Conservation (phyloP, 257 asterid genomes). For the Hygrophila difformis region DNA sequence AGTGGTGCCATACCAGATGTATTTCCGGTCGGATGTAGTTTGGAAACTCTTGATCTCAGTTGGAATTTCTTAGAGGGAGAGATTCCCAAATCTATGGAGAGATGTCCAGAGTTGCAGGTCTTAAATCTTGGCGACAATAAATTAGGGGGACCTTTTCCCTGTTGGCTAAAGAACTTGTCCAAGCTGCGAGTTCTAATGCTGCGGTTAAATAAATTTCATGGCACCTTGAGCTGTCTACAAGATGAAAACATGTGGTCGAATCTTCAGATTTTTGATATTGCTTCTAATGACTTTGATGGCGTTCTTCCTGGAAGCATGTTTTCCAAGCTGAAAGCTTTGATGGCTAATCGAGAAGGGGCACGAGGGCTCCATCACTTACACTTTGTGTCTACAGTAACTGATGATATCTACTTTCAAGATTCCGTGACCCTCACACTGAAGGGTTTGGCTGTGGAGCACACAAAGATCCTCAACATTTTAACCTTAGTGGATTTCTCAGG, state of each 20-base stretch:
- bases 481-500: too few relatives aligned
- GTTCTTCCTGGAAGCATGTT: too few relatives aligned
- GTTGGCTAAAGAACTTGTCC: slow-evolving; percentile 23
- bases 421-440: too few relatives aligned
- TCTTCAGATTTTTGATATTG: neutral
- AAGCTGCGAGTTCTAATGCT: slow-evolving; percentile 21
- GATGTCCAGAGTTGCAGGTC: slow-evolving; percentile 31
- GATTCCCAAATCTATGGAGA: slow-evolving; percentile 35
- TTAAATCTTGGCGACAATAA: slow-evolving; percentile 35
- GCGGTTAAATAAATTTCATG: slow-evolving; percentile 27
- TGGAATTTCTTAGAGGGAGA: slow-evolving; percentile 28
- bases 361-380: too few relatives aligned
- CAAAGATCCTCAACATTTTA: too few relatives aligned
- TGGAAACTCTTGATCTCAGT: slow-evolving; percentile 43
- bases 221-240: slow-evolving; percentile 22
- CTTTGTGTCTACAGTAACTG: too few relatives aligned
- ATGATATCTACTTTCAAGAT: too few relatives aligned
- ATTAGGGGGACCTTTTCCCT: slow-evolving; percentile 35
- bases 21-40: slow-evolving; percentile 22
- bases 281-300: too few relatives aligned
- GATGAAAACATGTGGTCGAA: neutral
- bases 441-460: too few relatives aligned
- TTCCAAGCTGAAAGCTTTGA: too few relatives aligned
- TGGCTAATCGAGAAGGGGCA: too few relatives aligned
- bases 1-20: slow-evolving; percentile 29